Evolutionary conservation across 208 protist genomes (phyloP).

Genomic region (Leishmania amazonensis): DNA sequence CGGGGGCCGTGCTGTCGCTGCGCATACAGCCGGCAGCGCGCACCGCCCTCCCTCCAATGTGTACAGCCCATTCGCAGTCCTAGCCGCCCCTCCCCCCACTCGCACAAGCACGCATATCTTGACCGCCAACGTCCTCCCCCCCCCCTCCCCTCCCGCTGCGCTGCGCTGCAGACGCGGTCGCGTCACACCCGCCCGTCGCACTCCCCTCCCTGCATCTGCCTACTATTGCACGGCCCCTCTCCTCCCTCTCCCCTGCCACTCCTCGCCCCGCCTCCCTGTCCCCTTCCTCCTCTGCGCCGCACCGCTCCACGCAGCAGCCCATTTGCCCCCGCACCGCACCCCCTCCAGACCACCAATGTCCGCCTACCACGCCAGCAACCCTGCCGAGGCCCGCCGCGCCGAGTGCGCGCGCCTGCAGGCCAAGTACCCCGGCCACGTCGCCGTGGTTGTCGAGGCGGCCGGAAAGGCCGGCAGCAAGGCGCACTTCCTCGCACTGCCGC

Average conservation of each 20-base stretch:
- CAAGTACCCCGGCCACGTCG: conserved; percentile 26
- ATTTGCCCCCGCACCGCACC: neutral
- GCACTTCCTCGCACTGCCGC: conserved; percentile 18
- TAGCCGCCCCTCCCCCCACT: neutral
- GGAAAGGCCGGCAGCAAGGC: conserved; percentile 4
- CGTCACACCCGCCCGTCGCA: no score
- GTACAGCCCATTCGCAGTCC: neutral
- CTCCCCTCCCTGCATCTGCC: neutral
- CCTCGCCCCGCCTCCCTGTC: neutral
- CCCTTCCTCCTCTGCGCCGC: no score
- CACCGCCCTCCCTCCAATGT: neutral
- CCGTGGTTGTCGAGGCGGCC: conserved; percentile 16
- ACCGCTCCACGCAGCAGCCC: neutral
- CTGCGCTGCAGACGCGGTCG: neutral
- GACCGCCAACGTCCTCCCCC: neutral
- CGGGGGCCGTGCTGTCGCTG: neutral
- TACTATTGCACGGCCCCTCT: neutral
- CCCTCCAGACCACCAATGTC: conserved; percentile 3
- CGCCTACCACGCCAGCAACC: conserved; percentile 4
- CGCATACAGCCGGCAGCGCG: no score
- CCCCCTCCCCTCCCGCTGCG: no score
- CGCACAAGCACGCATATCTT: neutral
- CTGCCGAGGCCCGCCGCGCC: conserved; percentile 3
- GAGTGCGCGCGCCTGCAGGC: conserved; percentile 24
- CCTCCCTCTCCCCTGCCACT: neutral